Percentiles rank a stretch among this genome's conserved stretches.
phyloP scores from a whole-genome alignment of 2,329 filamentous ascomycete species.

The Aureobasidium sp. region DNA sequence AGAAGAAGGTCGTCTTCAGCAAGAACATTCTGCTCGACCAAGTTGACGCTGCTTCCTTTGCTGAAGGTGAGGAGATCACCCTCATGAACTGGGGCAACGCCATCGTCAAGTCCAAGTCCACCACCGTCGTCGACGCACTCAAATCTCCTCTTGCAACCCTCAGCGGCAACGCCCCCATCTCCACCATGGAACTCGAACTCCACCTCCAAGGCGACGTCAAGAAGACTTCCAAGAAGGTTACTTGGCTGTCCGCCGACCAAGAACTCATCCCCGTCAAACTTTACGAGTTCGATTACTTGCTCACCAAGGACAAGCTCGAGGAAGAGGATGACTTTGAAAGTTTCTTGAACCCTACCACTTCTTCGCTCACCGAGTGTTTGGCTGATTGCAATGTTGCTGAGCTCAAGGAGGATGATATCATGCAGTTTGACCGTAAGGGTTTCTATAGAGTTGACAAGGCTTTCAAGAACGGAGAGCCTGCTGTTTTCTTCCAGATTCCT shows the following conservation, averaged over 20 bases:
- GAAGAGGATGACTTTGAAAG: slow-evolving; percentile 72
- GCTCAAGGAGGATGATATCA: slow-evolving; percentile 80
- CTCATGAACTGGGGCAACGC: slow-evolving; percentile 97
- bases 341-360: slow-evolving; percentile 62
- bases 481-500: slow-evolving; percentile 61
- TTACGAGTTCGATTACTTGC: slow-evolving; percentile 89
- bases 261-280: slow-evolving; percentile 74
- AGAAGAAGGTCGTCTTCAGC: slow-evolving; percentile 76
- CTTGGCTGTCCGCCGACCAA: slow-evolving; percentile 77
- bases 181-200: slow-evolving; percentile 69
- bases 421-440: slow-evolving; percentile 90
- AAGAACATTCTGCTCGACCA: slow-evolving; percentile 74
- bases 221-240: slow-evolving; percentile 92
- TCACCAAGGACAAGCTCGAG: slow-evolving; percentile 86
- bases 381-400: slow-evolving; percentile 73
- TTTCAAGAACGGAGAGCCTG: slow-evolving; percentile 49
- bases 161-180: slow-evolving; percentile 47
- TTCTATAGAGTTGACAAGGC: slow-evolving; percentile 77
- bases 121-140: slow-evolving; percentile 31
- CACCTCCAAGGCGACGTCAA: slow-evolving; percentile 90
- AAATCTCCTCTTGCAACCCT: slow-evolving; percentile 37
- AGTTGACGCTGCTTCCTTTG: slow-evolving; percentile 73
- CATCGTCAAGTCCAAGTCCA: slow-evolving; percentile 58
- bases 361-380: slow-evolving; percentile 63
- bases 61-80: slow-evolving; percentile 81